Evolutionary conservation across 2,329 filamentous ascomycete genomes (phyloP), one percentile per base, ranked within the genome.

Genomic region (Diaporthe destruens): DNA sequence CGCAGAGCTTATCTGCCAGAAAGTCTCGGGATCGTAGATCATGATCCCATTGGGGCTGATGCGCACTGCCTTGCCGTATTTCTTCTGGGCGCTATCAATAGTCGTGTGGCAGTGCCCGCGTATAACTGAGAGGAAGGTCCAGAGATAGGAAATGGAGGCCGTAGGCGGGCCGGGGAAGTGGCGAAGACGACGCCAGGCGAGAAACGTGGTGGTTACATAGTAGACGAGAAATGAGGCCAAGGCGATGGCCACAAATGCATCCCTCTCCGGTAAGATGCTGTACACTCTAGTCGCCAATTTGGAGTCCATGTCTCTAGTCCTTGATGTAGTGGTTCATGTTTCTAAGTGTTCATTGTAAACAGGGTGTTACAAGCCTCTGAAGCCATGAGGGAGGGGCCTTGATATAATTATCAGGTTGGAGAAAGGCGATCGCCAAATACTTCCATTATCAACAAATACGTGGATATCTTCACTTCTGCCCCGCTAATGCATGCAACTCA

Each of bases 21-120:
- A 36, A 8, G 74, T 76, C 18, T 80, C 76, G 4, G 79, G 72
- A 36, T 79, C 77, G 55, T 74, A 77, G 8, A 78, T 39, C 25
- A 79, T 68, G 8, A 81, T 70, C 47, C 77, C 76, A 56, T 78
- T 78, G 14, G 79, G 79, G 1, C 78, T 77, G n/a, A 80, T 77
- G 18, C 79, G 77, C 57, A 77, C 67, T 14, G 78, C 66, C 16
- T 76, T 77, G 3, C 78, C 79, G 39, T 80, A 79, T 23, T 77
- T 77, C 18, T 76, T 39, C n/a, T 79, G 74, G 23, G 77, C 75
- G 11, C 73, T 36, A 11, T 70, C 57, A 4, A 80, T 69, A 8
- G 69, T 74, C 32, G 67, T 69, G 65, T 78, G 74, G 57, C 76
- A 75, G 4, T 72, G 65, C n/a, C 75, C 77, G 6, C 74, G 70